Evolutionary conservation across 2,329 filamentous ascomycete genomes (phyloP).

Genomic region (Aureobasidium sp.): DNA sequence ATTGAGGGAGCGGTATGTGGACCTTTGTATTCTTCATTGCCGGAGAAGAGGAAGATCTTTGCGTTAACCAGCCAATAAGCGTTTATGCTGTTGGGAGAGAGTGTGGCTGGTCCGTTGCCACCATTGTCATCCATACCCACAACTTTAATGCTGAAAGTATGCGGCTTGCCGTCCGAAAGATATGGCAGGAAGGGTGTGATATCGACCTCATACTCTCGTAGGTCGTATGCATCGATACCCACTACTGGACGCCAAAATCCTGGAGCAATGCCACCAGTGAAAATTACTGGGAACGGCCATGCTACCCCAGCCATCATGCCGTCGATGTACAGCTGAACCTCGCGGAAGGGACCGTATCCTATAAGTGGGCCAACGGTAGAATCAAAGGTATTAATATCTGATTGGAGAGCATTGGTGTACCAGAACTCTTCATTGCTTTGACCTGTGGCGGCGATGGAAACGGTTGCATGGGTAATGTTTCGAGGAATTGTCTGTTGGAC

Average conservation of each 20-base stretch:
- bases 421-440: constrained; percentile 75
- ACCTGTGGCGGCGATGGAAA: constrained; percentile 69
- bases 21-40: not conserved
- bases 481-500: constrained; percentile 54
- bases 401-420: constrained; percentile 68
- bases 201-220: constrained; percentile 73
- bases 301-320: constrained; percentile 61
- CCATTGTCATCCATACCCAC: constrained; percentile 54
- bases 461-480: constrained; percentile 59
- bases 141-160: constrained; percentile 61
- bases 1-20: not conserved
- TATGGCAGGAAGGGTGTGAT: constrained; percentile 66
- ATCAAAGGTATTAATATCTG: constrained; percentile 49
- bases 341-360: constrained; percentile 65
- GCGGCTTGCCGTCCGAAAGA: constrained; percentile 54
- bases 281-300: constrained; percentile 80
- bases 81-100: constrained; percentile 49
- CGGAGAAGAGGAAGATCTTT: constrained; percentile 35
- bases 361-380: constrained; percentile 46
- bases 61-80: constrained; percentile 67
- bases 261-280: constrained; percentile 71
- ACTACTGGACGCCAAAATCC: constrained; percentile 71
- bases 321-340: constrained; percentile 70
- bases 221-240: constrained; percentile 69
- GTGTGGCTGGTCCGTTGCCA: constrained; percentile 32